Evolutionary conservation across 257 asterid species (phyloP).

Genomic region (Nicotiana noctiflora): DNA sequence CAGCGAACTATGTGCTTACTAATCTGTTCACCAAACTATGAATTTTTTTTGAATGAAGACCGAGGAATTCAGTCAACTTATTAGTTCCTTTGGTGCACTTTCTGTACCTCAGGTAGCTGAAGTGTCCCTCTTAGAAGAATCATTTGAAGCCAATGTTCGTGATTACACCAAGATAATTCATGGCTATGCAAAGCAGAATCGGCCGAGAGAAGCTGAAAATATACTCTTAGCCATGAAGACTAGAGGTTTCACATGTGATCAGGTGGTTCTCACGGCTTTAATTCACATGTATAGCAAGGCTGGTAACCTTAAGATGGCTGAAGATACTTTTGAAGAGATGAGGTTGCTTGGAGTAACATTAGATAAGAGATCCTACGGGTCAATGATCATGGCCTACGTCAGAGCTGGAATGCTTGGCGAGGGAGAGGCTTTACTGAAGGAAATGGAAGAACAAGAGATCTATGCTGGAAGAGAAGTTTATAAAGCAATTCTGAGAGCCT

Average conservation of each 20-base stretch:
- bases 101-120: conserved; percentile 52
- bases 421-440: conserved; percentile 55
- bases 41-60: neutral
- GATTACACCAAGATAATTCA: conserved; percentile 81
- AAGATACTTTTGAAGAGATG: conserved; percentile 69
- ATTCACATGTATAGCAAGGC: conserved; percentile 91
- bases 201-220: conserved; percentile 58
- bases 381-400: conserved; percentile 84
- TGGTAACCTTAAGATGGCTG: conserved; percentile 61
- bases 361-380: conserved; percentile 79
- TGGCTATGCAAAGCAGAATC: conserved; percentile 48
- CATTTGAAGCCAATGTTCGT: conserved; percentile 74
- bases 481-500: conserved; percentile 76
- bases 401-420: conserved; percentile 53
- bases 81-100: neutral
- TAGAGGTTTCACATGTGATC: conserved; percentile 65
- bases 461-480: conserved; percentile 81
- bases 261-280: conserved; percentile 65
- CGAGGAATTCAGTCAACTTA: conserved; percentile 6
- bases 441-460: conserved; percentile 60
- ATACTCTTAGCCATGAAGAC: conserved; percentile 51
- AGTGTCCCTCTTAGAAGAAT: conserved; percentile 56
- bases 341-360: conserved; percentile 58
- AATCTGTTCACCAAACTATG: neutral
- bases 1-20: neutral